Conservation (phyloP, 108 stramenopile genomes). For the Cylindrotheca closterium region DNA sequence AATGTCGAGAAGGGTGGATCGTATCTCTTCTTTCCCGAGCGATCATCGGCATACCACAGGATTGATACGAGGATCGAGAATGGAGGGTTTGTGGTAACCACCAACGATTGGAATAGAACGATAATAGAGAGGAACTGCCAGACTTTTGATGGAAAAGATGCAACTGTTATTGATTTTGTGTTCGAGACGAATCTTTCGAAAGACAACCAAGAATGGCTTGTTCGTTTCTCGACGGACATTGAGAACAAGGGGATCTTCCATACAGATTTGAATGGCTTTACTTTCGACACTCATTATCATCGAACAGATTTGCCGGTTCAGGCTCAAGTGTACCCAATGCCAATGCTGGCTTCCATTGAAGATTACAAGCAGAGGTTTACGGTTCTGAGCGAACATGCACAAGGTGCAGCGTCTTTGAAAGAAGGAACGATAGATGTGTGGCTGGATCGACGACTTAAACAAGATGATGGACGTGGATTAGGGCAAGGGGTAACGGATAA, state of each 20-base stretch:
- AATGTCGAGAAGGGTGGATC: slow-evolving; percentile 57
- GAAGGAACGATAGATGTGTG: slow-evolving; percentile 60
- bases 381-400: slow-evolving; percentile 60
- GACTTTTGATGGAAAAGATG: slow-evolving; percentile 9
- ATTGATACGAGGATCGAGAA: slow-evolving; percentile 23
- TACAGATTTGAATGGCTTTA: slow-evolving; percentile 68
- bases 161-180: slow-evolving; percentile 53
- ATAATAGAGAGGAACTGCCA: slow-evolving; percentile 34
- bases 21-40: slow-evolving; percentile 62
- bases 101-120: slow-evolving; percentile 50
- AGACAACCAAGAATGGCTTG: slow-evolving; percentile 67
- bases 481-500: slow-evolving; percentile 59
- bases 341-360: slow-evolving; percentile 58
- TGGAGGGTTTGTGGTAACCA: slow-evolving; percentile 39
- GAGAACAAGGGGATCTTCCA: slow-evolving; percentile 56
- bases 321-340: slow-evolving; percentile 70
- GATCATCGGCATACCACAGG: slow-evolving; percentile 18
- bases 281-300: slow-evolving; percentile 61
- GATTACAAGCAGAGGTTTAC: slow-evolving; percentile 47
- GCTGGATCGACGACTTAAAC: slow-evolving; percentile 53
- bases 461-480: slow-evolving; percentile 54
- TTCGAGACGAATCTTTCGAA: slow-evolving; percentile 50
- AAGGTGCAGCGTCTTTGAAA: slow-evolving; percentile 54
- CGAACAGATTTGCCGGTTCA: slow-evolving; percentile 62
- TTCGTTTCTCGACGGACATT: slow-evolving; percentile 43